Conservation (phyloP, 805 yeast species). For the Kazachstania taianensis region DNA sequence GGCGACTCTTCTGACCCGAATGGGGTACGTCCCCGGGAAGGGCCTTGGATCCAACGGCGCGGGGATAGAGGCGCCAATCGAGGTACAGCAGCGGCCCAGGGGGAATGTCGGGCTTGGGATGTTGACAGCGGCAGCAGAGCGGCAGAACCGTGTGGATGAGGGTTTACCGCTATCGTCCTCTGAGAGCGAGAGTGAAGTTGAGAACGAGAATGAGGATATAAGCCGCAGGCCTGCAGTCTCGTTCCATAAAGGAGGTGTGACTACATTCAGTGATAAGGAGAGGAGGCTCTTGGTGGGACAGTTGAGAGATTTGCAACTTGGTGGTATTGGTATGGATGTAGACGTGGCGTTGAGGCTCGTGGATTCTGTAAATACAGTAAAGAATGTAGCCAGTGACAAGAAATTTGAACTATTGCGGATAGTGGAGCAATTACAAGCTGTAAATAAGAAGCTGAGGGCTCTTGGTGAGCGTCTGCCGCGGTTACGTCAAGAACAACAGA, state of each 20-base stretch:
- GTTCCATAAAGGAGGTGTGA: slow-evolving; percentile 1
- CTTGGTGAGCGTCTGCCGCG: not conserved
- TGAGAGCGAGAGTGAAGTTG: slow-evolving; percentile 2
- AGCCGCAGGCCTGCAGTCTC: not conserved
- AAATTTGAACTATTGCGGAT: not conserved
- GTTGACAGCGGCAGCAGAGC: slow-evolving; percentile 28
- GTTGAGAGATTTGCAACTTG: not conserved
- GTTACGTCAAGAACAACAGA: not conserved
- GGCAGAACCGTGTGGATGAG: not conserved
- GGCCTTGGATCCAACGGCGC: slow-evolving; percentile 69
- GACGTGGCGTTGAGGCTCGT: not conserved
- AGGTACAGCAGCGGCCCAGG: slow-evolving; percentile 49
- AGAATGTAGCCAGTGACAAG: not conserved
- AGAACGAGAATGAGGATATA: slow-evolving; percentile 3
- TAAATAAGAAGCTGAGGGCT: not conserved
- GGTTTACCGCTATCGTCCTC: slow-evolving; percentile 10
- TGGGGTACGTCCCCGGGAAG: slow-evolving; percentile 81
- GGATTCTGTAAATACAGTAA: not conserved
- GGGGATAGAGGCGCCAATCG: slow-evolving; percentile 78
- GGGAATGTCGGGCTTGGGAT: slow-evolving; percentile 64
- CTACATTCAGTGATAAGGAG: not conserved
- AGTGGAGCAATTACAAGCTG: not conserved
- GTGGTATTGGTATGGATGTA: not conserved
- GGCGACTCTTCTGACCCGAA: slow-evolving; percentile 59
- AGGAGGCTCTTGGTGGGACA: not conserved